phyloP scores from a whole-genome alignment of 352 stramenopile species.

The Globisporangium splendens region DNA sequence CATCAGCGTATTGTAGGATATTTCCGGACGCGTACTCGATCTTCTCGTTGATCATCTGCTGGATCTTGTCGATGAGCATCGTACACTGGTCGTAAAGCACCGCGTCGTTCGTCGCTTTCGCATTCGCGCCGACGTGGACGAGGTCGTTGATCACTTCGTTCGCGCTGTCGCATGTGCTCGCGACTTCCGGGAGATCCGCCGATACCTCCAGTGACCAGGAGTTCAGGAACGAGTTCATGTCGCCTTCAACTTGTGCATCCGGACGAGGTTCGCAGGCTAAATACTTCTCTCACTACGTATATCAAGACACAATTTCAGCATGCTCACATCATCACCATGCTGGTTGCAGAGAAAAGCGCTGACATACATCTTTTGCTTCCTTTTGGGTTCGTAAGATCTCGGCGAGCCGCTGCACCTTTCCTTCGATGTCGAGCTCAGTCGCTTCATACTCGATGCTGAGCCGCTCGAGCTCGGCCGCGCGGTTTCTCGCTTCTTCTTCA shows the following conservation, averaged over 20 bases:
- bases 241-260: constrained; percentile 61
- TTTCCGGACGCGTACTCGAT: constrained; percentile 60
- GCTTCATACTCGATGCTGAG: constrained; percentile 49
- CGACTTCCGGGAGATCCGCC: constrained; percentile 41
- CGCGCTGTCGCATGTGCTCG: constrained; percentile 47
- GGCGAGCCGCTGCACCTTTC: constrained; percentile 52
- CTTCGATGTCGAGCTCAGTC: constrained; percentile 47
- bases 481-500: constrained; percentile 62
- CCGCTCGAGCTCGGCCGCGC: constrained; percentile 60
- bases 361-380: constrained; percentile 52
- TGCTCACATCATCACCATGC: background rate
- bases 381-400: constrained; percentile 63
- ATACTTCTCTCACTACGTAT: constrained; percentile 63
- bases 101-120: constrained; percentile 50
- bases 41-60: constrained; percentile 57
- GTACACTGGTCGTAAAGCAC: constrained; percentile 33
- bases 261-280: constrained; percentile 65
- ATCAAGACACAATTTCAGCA: background rate
- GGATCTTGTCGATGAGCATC: constrained; percentile 46
- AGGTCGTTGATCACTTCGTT: constrained; percentile 62
- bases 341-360: background rate
- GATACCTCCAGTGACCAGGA: constrained; percentile 64
- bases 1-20: constrained; percentile 70
- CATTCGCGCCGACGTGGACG: constrained; percentile 47
- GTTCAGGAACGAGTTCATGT: constrained; percentile 84